These are phyloP conservation scores for Triangularia verruculosa DNA, from an alignment of 2,329 filamentous ascomycete genomes.

Conservation along the genomic window DNA sequence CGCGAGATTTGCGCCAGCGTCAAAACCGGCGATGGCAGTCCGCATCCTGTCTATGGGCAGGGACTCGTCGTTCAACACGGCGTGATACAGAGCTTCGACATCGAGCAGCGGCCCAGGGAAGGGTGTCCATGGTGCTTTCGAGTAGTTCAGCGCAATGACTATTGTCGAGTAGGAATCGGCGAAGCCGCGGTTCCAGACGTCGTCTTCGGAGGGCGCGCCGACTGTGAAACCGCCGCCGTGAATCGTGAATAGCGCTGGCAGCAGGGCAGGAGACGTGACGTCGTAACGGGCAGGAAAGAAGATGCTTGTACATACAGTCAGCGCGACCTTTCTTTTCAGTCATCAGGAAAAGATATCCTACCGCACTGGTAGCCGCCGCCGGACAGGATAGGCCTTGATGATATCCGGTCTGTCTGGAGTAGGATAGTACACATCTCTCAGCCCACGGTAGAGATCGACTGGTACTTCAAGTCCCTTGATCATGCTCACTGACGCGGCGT, in stretches of 20 bases:
- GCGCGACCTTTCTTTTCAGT: not conserved
- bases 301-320: conserved; percentile 28
- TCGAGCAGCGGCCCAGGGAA: conserved; percentile 47
- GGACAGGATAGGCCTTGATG: conserved; percentile 36
- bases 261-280: conserved; percentile 26
- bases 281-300: conserved; percentile 41
- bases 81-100: conserved; percentile 42
- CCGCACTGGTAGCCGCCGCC: conserved; percentile 34
- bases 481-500: conserved; percentile 23
- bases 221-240: conserved; percentile 51
- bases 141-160: conserved; percentile 48
- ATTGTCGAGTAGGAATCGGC: conserved; percentile 40
- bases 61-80: conserved; percentile 42
- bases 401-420: conserved; percentile 31
- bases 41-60: conserved; percentile 44
- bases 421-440: conserved; percentile 31
- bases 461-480: conserved; percentile 26
- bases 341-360: conserved; percentile 17
- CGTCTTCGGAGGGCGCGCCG: conserved; percentile 42
- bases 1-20: conserved; percentile 49
- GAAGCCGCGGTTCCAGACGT: conserved; percentile 44
- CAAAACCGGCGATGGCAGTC: conserved; percentile 47
- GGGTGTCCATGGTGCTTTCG: conserved; percentile 41
- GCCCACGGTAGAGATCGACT: conserved; percentile 23
- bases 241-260: conserved; percentile 46